Evolutionary conservation across 2,329 filamentous ascomycete genomes (phyloP).

Genomic region (Coniella vitis): DNA sequence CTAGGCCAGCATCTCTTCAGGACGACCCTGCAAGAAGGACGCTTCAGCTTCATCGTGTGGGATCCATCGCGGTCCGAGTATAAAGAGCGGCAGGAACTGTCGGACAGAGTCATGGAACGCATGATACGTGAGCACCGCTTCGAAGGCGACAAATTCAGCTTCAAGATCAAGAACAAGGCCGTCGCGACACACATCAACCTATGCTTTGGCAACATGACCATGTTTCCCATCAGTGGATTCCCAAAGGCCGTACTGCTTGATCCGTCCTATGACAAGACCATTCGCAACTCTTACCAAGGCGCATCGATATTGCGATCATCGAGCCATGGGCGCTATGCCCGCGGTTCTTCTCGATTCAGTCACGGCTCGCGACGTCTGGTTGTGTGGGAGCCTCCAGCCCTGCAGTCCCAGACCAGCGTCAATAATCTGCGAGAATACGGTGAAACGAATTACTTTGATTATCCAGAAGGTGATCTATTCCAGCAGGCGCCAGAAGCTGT

Average conservation of each 20-base stretch:
- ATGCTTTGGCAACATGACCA: conserved; percentile 4
- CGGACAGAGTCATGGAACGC: neutral
- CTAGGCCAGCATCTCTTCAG: neutral
- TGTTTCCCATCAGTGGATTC: conserved; percentile 8
- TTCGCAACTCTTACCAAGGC: neutral
- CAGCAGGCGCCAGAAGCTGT: too few relatives aligned
- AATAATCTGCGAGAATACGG: conserved; percentile 3
- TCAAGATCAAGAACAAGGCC: conserved; percentile 6
- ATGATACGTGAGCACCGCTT: conserved; percentile 4
- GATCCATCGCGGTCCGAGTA: neutral
- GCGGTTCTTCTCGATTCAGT: conserved; percentile 1
- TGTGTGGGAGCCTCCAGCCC: conserved; percentile 3
- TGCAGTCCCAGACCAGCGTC: neutral
- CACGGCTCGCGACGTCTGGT: conserved; percentile 6
- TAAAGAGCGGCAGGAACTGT: neutral
- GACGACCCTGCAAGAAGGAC: conserved; percentile 2
- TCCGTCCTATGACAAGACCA: neutral
- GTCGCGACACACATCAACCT: conserved; percentile 7
- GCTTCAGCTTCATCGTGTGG: conserved; percentile 2
- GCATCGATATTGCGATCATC: neutral
- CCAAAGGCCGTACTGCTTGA: conserved; percentile 1
- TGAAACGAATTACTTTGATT: neutral
- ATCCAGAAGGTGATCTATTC: too few relatives aligned
- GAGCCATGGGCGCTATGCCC: neutral
- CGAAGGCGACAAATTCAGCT: neutral